Conservation (phyloP, 305 asterid genomes). For the Coffea humblotiana region DNA sequence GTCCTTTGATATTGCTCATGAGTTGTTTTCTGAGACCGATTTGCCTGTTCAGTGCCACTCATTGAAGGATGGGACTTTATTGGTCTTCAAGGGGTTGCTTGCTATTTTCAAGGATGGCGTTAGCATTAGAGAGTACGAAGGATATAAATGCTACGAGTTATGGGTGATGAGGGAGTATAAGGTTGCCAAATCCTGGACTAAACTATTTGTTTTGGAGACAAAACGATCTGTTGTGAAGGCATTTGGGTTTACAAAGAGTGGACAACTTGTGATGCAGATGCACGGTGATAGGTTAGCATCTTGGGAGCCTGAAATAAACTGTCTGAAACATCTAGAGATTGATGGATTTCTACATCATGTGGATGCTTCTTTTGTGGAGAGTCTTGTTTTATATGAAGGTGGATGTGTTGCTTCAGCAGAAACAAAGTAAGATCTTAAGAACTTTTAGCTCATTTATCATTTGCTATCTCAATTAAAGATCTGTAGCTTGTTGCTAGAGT, state of each 20-base stretch:
- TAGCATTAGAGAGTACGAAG: slow-evolving; percentile 3
- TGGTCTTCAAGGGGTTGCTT: slow-evolving; percentile 17
- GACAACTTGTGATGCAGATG: slow-evolving; percentile 8
- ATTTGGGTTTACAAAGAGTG: slow-evolving; percentile 8
- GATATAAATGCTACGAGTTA: slow-evolving; percentile 8
- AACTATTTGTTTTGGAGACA: background rate
- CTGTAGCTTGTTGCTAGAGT: background rate
- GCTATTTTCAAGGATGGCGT: slow-evolving; percentile 6
- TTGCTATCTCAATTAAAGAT: background rate
- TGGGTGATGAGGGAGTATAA: slow-evolving; percentile 12
- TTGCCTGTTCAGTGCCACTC: background rate
- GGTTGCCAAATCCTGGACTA: slow-evolving; percentile 2
- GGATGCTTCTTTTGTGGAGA: slow-evolving; percentile 10
- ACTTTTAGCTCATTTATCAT: background rate
- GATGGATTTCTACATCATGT: slow-evolving; percentile 7
- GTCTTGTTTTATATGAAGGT: slow-evolving; percentile 6
- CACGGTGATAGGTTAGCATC: background rate
- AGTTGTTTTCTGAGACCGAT: slow-evolving; percentile 2
- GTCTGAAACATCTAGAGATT: background rate
- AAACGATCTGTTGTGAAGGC: background rate
- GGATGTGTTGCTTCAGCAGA: background rate
- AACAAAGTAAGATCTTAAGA: background rate
- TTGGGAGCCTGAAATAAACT: background rate
- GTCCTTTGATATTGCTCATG: slow-evolving; percentile 8
- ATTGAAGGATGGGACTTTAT: slow-evolving; percentile 2